Percentiles rank a stretch among this genome's conserved stretches.
These are phyloP conservation scores for Allodekkera sacchari DNA, from an alignment of 805 yeast species.

Conservation along the genomic window DNA sequence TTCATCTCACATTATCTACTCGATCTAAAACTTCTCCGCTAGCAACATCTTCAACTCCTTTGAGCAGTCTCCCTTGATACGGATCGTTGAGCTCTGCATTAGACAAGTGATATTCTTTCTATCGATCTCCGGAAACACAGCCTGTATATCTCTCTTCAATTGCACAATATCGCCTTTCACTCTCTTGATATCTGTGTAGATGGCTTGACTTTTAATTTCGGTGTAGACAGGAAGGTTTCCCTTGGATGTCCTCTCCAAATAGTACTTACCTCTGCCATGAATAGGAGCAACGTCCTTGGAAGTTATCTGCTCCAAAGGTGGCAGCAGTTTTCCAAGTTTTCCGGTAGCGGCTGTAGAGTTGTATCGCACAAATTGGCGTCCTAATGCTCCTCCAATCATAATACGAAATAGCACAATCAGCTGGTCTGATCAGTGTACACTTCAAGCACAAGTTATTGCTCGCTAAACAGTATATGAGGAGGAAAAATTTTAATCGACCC, in stretches of 20 bases:
- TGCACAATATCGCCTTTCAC: conserved; percentile 60
- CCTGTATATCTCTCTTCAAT: conserved; percentile 58
- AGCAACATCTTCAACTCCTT: conserved; percentile 28
- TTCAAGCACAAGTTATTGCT: too few species aligned
- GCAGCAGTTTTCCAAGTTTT: too few species aligned
- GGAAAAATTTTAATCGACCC: too few species aligned
- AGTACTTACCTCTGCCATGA: conserved; percentile 32
- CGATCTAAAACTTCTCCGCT: conserved; percentile 19
- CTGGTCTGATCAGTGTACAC: too few species aligned
- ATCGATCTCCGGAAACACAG: conserved; percentile 38
- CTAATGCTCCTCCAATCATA: too few species aligned
- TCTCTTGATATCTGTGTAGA: conserved; percentile 67
- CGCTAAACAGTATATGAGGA: too few species aligned
- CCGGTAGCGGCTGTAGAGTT: too few species aligned
- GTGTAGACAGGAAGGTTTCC: conserved; percentile 81
- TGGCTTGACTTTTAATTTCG: conserved; percentile 51
- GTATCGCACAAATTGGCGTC: too few species aligned
- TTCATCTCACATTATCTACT: too few species aligned
- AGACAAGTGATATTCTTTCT: conserved; percentile 36
- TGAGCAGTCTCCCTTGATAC: conserved; percentile 40
- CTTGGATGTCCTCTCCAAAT: conserved; percentile 40
- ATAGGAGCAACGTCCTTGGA: conserved; percentile 19
- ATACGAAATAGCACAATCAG: too few species aligned
- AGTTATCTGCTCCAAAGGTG: conserved; percentile 17
- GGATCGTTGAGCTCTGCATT: conserved; percentile 43